Conservation (phyloP, 192 early-diverging fungal genomes). For the Coemansia sp. region DNA sequence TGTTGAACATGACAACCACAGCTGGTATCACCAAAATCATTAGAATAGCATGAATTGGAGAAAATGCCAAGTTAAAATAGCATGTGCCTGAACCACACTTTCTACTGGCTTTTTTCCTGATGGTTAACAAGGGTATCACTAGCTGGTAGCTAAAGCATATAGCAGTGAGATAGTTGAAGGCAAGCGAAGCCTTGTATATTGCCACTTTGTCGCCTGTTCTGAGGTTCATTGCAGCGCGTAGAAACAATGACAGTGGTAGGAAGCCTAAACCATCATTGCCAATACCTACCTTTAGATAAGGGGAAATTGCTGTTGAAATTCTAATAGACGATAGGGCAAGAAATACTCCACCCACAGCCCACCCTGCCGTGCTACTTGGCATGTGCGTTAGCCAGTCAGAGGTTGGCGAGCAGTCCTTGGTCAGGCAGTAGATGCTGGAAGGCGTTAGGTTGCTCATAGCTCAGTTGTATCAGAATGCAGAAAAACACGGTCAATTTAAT, state of each 20-base stretch:
- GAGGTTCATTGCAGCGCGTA: conserved; percentile 1
- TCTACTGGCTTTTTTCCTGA: not conserved
- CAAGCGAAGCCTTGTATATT: conserved; percentile 9
- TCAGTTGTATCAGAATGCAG: not conserved
- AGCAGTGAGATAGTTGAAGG: conserved; percentile 9
- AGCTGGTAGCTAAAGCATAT: not conserved
- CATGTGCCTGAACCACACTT: no score
- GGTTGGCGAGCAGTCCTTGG: conserved; percentile 7
- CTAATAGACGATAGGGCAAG: not conserved
- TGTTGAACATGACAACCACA: not conserved
- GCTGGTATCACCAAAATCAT: not conserved
- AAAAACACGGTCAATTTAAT: not conserved
- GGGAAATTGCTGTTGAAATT: not conserved
- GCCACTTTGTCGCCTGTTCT: not conserved
- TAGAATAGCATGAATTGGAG: not conserved
- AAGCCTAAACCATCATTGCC: not conserved
- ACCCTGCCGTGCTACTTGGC: conserved; percentile 17
- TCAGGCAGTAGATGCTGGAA: conserved; percentile 7
- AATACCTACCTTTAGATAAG: not conserved
- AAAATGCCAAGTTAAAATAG: no score
- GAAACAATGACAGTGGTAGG: not conserved
- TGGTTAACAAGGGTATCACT: not conserved
- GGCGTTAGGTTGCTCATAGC: not conserved
- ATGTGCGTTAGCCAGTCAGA: conserved; percentile 25
- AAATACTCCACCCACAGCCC: conserved; percentile 14